Percentiles rank a stretch among this genome's conserved stretches.
Evolutionary conservation across 2,329 filamentous ascomycete species (phyloP).

Genomic region (Fusarium sp.): DNA sequence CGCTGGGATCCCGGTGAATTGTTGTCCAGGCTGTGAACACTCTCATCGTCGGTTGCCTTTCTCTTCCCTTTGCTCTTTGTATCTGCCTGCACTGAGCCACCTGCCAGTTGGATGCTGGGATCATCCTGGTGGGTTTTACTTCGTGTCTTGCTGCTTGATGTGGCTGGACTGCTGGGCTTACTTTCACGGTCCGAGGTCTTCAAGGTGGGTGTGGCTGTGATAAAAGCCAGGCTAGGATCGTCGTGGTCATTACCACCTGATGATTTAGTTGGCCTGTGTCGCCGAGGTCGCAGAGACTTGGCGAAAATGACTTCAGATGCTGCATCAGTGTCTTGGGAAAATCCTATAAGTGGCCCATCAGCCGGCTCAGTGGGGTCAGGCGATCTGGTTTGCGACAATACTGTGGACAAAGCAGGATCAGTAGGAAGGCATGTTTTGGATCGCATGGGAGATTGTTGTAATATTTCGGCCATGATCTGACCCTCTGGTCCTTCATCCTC

Average conservation of each 20-base stretch:
- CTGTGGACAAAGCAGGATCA: conserved; percentile 18
- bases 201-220: conserved; percentile 32
- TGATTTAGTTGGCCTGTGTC: conserved; percentile 40
- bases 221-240: conserved; percentile 48
- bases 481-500: conserved; percentile 40
- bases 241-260: conserved; percentile 34
- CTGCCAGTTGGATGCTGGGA: conserved; percentile 39
- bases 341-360: conserved; percentile 11
- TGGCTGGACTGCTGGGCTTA: conserved; percentile 29
- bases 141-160: conserved; percentile 43
- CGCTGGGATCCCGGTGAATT: conserved; percentile 39
- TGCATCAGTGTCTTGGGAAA: conserved; percentile 20
- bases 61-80: conserved; percentile 36
- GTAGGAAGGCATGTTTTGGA: conserved; percentile 3
- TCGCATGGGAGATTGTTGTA: conserved; percentile 41
- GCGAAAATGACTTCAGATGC: conserved; percentile 43
- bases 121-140: conserved; percentile 40
- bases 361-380: conserved; percentile 12
- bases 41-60: conserved; percentile 28
- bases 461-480: conserved; percentile 46
- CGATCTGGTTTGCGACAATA: conserved; percentile 19
- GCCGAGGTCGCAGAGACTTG: conserved; percentile 46
- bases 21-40: conserved; percentile 19
- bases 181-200: conserved; percentile 20
- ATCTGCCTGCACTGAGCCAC: conserved; percentile 30